phyloP scores from a whole-genome alignment of 2,329 filamentous ascomycete species.

The Clarireedia hainanense region DNA sequence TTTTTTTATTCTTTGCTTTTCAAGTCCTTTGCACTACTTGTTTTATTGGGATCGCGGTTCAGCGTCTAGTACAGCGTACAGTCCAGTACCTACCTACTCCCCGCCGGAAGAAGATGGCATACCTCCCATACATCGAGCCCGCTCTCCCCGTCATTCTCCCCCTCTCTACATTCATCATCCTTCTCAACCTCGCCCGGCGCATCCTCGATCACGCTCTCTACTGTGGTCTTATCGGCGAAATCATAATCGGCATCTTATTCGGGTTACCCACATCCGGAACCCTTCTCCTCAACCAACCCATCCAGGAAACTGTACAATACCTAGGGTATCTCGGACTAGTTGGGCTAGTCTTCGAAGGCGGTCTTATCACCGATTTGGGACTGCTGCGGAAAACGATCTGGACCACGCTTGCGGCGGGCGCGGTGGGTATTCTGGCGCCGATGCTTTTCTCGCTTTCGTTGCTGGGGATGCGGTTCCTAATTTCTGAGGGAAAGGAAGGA shows the following conservation, averaged over 20 bases:
- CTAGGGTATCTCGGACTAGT: constrained; percentile 6
- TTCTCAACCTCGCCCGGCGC: constrained; percentile 1
- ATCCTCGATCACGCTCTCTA: constrained; percentile 5
- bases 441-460: constrained; percentile 1
- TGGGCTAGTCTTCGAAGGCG: constrained; percentile 7
- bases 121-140: constrained; percentile 5
- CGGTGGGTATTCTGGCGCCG: not conserved
- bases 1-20: not conserved
- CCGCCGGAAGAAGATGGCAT: not conserved
- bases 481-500: not conserved
- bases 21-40: too few relatives aligned
- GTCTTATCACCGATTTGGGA: constrained; percentile 1
- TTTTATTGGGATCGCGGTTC: not conserved
- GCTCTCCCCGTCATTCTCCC: not conserved
- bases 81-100: not conserved
- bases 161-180: not conserved
- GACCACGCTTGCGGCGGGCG: not conserved
- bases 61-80: not conserved
- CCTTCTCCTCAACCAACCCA: not conserved
- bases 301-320: constrained; percentile 3
- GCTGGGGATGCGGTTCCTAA: not conserved
- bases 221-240: constrained; percentile 6
- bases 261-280: constrained; percentile 3
- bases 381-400: constrained; percentile 1
- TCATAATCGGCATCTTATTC: constrained; percentile 1